Conservation (phyloP, 495 filamentous ascomycete genomes). For the Penicillium robsamsonii region DNA sequence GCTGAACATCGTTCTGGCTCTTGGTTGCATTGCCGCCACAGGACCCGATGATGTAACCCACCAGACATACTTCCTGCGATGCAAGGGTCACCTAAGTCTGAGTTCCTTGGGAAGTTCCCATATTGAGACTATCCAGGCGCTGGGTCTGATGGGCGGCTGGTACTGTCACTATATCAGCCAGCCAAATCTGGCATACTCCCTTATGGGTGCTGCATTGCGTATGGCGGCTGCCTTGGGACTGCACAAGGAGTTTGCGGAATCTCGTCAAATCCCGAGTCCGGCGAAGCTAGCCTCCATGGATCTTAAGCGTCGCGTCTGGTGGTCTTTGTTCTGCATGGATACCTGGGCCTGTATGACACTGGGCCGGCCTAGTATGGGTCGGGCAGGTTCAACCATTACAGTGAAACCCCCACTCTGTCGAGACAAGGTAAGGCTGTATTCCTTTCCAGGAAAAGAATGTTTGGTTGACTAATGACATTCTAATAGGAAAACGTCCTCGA, state of each 20-base stretch:
- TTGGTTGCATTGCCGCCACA: conserved; percentile 69
- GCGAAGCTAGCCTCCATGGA: conserved; percentile 43
- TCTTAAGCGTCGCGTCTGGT: conserved; percentile 72
- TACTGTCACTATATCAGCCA: conserved; percentile 76
- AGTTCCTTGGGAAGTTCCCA: conserved; percentile 56
- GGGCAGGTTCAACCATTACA: conserved; percentile 71
- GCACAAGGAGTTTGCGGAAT: conserved; percentile 62
- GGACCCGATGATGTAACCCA: conserved; percentile 71
- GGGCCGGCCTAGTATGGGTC: conserved; percentile 73
- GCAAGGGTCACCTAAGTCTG: conserved; percentile 60
- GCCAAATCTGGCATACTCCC: conserved; percentile 61
- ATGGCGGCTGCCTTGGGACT: conserved; percentile 71
- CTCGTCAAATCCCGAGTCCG: conserved; percentile 39
- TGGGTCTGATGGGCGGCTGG: conserved; percentile 67
- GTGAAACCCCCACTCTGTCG: conserved; percentile 64
- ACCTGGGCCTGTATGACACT: conserved; percentile 75
- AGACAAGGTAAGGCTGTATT: conserved; percentile 43
- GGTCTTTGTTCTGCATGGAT: conserved; percentile 77
- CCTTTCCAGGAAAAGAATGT: conserved; percentile 6
- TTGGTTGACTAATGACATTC: conserved; percentile 36
- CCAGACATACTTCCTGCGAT: conserved; percentile 67
- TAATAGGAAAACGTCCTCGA: conserved; percentile 48
- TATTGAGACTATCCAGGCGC: conserved; percentile 65
- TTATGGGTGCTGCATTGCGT: conserved; percentile 59
- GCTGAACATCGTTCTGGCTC: conserved; percentile 77